These are phyloP conservation scores for Salvia rosmarinus DNA, from an alignment of 257 asterid species.

Conservation along the genomic window DNA sequence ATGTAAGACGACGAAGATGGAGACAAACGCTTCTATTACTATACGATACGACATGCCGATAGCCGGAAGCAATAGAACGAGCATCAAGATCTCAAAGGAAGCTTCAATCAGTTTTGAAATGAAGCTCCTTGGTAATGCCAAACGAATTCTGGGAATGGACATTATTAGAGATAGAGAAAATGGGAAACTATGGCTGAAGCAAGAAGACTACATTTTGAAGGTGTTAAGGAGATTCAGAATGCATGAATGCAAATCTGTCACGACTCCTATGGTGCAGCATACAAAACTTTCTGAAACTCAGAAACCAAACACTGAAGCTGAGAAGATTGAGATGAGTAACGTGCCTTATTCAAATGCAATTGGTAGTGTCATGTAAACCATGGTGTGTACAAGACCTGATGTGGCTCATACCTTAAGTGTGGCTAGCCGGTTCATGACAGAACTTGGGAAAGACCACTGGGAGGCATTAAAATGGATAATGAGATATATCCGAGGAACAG, in stretches of 20 bases:
- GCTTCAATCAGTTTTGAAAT: not conserved
- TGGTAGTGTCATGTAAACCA: too few relatives aligned
- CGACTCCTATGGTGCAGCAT: too few relatives aligned
- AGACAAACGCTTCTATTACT: too few relatives aligned
- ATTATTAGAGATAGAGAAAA: not conserved
- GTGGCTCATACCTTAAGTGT: too few relatives aligned
- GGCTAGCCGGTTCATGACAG: too few relatives aligned
- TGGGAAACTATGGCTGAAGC: not conserved
- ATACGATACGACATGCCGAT: not conserved
- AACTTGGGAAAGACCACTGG: too few relatives aligned
- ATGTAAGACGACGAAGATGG: not conserved
- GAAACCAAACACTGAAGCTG: not conserved
- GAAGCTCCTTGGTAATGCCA: not conserved
- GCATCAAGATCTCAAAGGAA: not conserved
- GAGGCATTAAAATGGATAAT: too few relatives aligned
- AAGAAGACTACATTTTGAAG: not conserved
- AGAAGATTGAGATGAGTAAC: too few relatives aligned
- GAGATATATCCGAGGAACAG: too few relatives aligned
- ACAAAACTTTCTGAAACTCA: not conserved
- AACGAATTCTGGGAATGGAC: not conserved
- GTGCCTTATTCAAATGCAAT: too few relatives aligned
- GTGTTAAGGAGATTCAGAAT: not conserved
- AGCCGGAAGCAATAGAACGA: not conserved
- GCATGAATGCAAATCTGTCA: not conserved
- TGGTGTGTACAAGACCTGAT: too few relatives aligned